A percentile compares a stretch with the other conserved stretches of the same genome.
Conservation (phyloP, 139 green algal genomes). For the Coelastrella sp. region DNA sequence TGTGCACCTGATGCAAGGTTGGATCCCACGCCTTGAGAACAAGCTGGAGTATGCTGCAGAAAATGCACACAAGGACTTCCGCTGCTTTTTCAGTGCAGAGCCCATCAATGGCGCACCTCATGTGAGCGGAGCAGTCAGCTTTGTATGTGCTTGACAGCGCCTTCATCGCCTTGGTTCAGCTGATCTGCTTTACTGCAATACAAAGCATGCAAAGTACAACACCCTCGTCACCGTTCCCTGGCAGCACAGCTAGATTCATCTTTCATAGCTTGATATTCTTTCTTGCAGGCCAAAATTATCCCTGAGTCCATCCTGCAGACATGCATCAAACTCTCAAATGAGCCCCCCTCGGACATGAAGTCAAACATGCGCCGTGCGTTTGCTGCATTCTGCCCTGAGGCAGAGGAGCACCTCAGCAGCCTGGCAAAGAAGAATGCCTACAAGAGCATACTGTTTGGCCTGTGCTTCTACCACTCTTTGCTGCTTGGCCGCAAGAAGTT, state of each 20-base stretch:
- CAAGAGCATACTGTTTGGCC: slow-evolving; percentile 83
- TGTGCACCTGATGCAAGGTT: slow-evolving; percentile 92
- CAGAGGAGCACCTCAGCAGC: slow-evolving; percentile 69
- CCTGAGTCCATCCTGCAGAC: slow-evolving; percentile 82
- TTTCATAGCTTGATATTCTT: slow-evolving; percentile 26
- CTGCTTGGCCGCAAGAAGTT: slow-evolving; percentile 93
- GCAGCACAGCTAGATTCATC: slow-evolving; percentile 1
- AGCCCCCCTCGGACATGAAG: slow-evolving; percentile 88
- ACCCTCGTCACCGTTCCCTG: too few species aligned
- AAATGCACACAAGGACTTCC: slow-evolving; percentile 86
- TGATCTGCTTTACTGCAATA: background rate
- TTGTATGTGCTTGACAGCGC: too few species aligned
- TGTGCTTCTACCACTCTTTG: slow-evolving; percentile 95
- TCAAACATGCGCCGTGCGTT: slow-evolving; percentile 85
- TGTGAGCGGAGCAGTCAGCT: slow-evolving; percentile 34
- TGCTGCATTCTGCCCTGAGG: slow-evolving; percentile 76
- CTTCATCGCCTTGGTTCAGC: too few species aligned
- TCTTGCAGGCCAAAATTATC: slow-evolving; percentile 76
- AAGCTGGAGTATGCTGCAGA: slow-evolving; percentile 89
- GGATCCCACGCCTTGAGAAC: slow-evolving; percentile 87
- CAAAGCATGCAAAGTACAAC: too few species aligned
- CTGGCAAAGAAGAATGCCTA: slow-evolving; percentile 77
- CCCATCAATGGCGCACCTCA: slow-evolving; percentile 89
- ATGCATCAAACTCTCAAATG: slow-evolving; percentile 88
- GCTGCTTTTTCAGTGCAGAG: slow-evolving; percentile 93